Evolutionary conservation across 1,284 basidiomycete genomes (phyloP), one percentile per base, ranked within the genome.

Genomic region (Rhizopogon parksii): DNA sequence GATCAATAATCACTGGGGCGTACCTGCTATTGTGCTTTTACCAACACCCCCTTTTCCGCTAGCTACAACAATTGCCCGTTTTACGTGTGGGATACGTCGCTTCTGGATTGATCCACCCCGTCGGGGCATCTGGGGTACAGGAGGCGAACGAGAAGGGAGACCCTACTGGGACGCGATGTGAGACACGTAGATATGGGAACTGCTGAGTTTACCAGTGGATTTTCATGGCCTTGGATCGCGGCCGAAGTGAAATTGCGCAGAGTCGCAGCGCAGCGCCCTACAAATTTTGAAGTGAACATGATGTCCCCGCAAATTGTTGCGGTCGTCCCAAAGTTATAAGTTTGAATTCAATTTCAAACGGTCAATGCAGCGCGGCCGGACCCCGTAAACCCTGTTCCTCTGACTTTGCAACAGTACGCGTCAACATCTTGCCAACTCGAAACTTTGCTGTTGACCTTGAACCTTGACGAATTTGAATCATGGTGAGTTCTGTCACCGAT

Each of bases 31-130:
- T 0, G 95, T 98, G 58, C 91, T 95, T 71, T 99, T 99, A 6
- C 95, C 95, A 1, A 98, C 95, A 1, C 95, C 95, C 34, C 95
- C 96, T 65, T 98, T 98, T 12, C 94, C 95, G 59, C 90, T 94
- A 0, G 93, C 90, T 0, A 99, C 94, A 3, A 83, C 88, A 6
- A 99, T 67, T 25, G 96, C 83, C 50, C 79, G 80, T 55, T 77
- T 77, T 9, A 85, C 87, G 60, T 89, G 72, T 1, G 85, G 77
- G 45, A 90, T 81, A 1, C 71, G 61, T 30, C 80, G 69, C 63
- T 83, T 87, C 51, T 71, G 66, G 25, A 79, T 72, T 1, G 74
- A 73, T 1, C 76, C 79, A 6, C 73, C 70, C 55, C 77, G 71
- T 39, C 85, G 75, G n/a, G 85, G 83, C 55, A 87, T 78, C 54